Conservation (phyloP, 2,329 filamentous ascomycete genomes). For the Helminthosporium solani region DNA sequence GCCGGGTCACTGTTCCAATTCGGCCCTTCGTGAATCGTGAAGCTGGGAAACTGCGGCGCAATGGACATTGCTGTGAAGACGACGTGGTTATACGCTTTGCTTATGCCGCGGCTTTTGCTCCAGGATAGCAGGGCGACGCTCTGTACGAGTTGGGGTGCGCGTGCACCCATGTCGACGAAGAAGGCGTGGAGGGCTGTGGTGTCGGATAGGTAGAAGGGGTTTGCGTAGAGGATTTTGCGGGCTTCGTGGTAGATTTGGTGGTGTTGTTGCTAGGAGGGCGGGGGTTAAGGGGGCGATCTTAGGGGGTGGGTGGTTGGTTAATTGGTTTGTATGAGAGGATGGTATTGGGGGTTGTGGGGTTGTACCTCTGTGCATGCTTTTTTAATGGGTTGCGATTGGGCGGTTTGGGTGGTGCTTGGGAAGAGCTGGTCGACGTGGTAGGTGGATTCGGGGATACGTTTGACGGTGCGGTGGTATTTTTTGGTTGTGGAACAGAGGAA, state of each 20-base stretch:
- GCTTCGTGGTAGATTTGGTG: conserved; percentile 33
- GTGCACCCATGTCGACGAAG: conserved; percentile 32
- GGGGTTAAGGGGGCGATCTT: conserved; percentile 18
- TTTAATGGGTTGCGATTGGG: not conserved
- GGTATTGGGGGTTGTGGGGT: too few relatives aligned
- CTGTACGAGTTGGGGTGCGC: conserved; percentile 23
- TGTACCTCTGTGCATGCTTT: too few relatives aligned
- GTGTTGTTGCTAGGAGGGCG: conserved; percentile 29
- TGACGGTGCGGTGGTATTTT: conserved; percentile 31
- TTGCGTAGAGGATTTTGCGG: conserved; percentile 29
- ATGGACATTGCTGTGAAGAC: conserved; percentile 32
- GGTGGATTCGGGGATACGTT: conserved; percentile 16
- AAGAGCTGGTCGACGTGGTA: conserved; percentile 1
- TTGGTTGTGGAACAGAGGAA: conserved; percentile 24
- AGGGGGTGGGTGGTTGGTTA: too few relatives aligned
- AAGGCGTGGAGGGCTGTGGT: conserved; percentile 33
- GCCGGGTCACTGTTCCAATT: conserved; percentile 6
- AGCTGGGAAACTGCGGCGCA: conserved; percentile 30
- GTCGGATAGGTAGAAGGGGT: conserved; percentile 31
- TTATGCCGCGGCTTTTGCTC: conserved; percentile 21
- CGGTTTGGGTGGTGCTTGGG: not conserved
- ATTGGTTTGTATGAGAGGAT: too few relatives aligned
- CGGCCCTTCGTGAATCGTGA: conserved; percentile 23
- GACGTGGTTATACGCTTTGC: conserved; percentile 36
- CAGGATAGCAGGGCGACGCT: conserved; percentile 28